These are phyloP conservation scores for Rhodamnia rubescens DNA, from an alignment of 345 rosid genomes.

Conservation along the genomic window DNA sequence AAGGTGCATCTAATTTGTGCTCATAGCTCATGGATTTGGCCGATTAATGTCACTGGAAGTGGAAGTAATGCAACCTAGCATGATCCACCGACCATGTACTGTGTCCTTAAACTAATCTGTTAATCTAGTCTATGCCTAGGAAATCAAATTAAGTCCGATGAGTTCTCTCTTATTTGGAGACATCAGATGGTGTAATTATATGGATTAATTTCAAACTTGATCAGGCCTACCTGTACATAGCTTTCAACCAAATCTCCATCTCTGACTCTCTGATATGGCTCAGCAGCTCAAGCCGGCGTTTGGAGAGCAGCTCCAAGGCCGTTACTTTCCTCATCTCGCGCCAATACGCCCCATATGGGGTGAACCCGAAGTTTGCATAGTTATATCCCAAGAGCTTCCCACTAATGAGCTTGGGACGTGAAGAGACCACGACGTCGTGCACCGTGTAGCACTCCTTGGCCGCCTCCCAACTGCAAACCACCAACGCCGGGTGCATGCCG, in stretches of 20 bases:
- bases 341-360: conserved; percentile 24
- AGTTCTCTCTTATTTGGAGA: background rate
- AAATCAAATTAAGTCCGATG: background rate
- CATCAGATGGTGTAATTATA: background rate
- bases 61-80: background rate
- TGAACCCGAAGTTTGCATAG: conserved; percentile 10
- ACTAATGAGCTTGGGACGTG: conserved; percentile 13
- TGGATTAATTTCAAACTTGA: background rate
- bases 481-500: conserved; percentile 15
- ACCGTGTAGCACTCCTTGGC: conserved; percentile 26
- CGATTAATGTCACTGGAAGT: background rate
- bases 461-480: conserved; percentile 9
- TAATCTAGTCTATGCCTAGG: background rate
- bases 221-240: background rate
- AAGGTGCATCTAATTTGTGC: background rate
- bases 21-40: background rate
- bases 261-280: conserved; percentile 10
- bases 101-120: no score
- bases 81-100: background rate
- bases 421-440: conserved; percentile 12
- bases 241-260: background rate
- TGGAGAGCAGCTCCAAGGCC: conserved; percentile 21
- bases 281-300: conserved; percentile 10
- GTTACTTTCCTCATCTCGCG: conserved; percentile 16
- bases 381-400: conserved; percentile 10